Percentiles rank a stretch among this genome's conserved stretches.
Evolutionary conservation across 2,329 filamentous ascomycete genomes (phyloP).

Genomic region (Talaromyces albobiverticillius): DNA sequence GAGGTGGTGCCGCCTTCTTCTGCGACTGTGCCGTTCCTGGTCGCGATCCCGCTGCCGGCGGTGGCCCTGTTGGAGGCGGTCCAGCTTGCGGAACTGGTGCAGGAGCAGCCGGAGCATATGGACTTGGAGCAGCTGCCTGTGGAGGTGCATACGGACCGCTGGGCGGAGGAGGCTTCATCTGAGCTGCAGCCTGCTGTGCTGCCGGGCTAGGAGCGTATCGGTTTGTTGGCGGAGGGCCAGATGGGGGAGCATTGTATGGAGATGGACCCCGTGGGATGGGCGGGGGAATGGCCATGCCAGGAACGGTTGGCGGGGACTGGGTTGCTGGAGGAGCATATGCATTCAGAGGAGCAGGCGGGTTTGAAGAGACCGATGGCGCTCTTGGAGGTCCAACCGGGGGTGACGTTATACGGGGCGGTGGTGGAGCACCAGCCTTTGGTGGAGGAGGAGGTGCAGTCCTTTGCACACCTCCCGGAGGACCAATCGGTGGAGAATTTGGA

Average conservation of each 20-base stretch:
- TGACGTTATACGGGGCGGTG: conserved; percentile 66
- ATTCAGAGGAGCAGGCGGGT: conserved; percentile 36
- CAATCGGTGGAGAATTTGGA: conserved; percentile 53
- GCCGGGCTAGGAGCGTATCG: conserved; percentile 71
- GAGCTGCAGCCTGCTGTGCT: conserved; percentile 51
- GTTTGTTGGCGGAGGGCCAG: conserved; percentile 66
- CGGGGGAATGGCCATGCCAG: conserved; percentile 47
- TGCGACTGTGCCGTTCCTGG: conserved; percentile 48
- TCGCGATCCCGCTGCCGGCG: conserved; percentile 40
- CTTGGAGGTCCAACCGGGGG: conserved; percentile 56
- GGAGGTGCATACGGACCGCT: conserved; percentile 61
- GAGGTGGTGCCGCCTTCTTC: conserved; percentile 45
- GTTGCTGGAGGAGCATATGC: conserved; percentile 34
- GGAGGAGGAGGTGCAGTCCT: conserved; percentile 74
- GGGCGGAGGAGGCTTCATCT: conserved; percentile 44
- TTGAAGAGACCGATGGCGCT: conserved; percentile 16
- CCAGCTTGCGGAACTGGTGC: conserved; percentile 4
- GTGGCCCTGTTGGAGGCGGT: conserved; percentile 44
- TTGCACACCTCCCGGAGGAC: conserved; percentile 50
- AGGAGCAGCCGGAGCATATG: conserved; percentile 38
- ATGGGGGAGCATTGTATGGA: conserved; percentile 79
- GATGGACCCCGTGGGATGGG: conserved; percentile 72
- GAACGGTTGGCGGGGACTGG: conserved; percentile 41
- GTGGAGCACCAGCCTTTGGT: conserved; percentile 68
- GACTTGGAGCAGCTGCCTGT: conserved; percentile 37